Percentiles rank a stretch among this genome's conserved stretches.
These are phyloP conservation scores for Saururus chinensis DNA, from an alignment of 164 flowering plant species.

Conservation along the genomic window DNA sequence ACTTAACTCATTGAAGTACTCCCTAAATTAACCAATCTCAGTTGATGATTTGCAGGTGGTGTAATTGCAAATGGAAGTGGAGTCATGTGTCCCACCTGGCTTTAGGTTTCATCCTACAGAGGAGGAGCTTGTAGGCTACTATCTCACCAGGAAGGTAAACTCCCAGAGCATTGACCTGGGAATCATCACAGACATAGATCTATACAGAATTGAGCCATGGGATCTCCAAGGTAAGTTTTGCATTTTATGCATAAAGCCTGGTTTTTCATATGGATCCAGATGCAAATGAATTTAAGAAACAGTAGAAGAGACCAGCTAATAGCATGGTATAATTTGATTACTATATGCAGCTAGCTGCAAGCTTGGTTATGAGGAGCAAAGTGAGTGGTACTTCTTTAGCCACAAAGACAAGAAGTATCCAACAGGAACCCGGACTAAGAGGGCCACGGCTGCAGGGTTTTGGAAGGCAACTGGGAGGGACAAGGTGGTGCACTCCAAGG, in stretches of 20 bases:
- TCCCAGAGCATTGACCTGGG: slow-evolving; percentile 48
- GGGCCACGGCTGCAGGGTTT: slow-evolving; percentile 72
- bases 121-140: slow-evolving; percentile 77
- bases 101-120: slow-evolving; percentile 87
- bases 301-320: no score
- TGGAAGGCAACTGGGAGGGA: slow-evolving; percentile 95
- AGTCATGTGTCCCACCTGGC: slow-evolving; percentile 60
- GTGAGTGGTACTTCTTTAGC: slow-evolving; percentile 83
- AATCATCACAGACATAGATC: slow-evolving; percentile 65
- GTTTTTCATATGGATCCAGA: no score
- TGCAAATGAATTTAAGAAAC: no score
- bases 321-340: not conserved
- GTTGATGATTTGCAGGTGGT: slow-evolving; percentile 30
- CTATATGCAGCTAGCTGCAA: slow-evolving; percentile 32
- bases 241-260: not conserved
- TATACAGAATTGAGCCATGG: slow-evolving; percentile 83
- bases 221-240: slow-evolving; percentile 58
- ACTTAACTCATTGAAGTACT: not conserved
- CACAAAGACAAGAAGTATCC: slow-evolving; percentile 84
- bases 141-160: slow-evolving; percentile 51
- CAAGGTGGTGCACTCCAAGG: slow-evolving; percentile 46
- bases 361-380: slow-evolving; percentile 50
- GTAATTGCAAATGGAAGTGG: slow-evolving; percentile 35
- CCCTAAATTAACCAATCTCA: not conserved
- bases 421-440: slow-evolving; percentile 67